These are phyloP conservation scores for Immersiella caudata DNA, from an alignment of 495 filamentous ascomycete genomes.

Conservation along the genomic window DNA sequence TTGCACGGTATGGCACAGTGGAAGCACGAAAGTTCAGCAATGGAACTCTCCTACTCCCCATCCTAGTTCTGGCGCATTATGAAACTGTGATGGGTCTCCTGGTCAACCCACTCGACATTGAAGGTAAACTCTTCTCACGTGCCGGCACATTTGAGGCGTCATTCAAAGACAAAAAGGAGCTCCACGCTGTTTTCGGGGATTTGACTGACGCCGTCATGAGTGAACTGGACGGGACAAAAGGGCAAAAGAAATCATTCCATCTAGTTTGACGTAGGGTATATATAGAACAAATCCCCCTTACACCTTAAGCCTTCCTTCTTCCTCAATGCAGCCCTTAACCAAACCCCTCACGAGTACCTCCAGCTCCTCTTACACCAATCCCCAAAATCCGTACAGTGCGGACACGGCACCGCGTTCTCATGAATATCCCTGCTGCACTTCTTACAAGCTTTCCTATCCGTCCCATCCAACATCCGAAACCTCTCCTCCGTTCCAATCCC, in stretches of 20 bases:
- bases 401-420: conserved; percentile 20
- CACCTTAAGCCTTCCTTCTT: too few species aligned
- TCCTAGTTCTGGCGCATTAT: neutral
- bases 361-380: conserved; percentile 20
- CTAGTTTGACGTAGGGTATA: neutral
- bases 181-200: conserved; percentile 32
- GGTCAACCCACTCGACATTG: neutral
- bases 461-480: conserved; percentile 19
- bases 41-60: neutral
- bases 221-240: neutral
- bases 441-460: conserved; percentile 13
- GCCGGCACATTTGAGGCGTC: neutral
- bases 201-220: neutral
- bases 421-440: conserved; percentile 15
- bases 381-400: conserved; percentile 18
- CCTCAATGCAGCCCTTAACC: too few species aligned
- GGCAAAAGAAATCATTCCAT: neutral
- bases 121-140: neutral
- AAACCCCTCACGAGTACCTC: too few species aligned
- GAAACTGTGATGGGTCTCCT: neutral
- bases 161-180: neutral
- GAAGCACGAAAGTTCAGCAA: neutral
- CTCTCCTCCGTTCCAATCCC: conserved; percentile 11
- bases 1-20: neutral
- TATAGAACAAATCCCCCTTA: too few species aligned